These are phyloP conservation scores for Myochromella boudieri DNA, from an alignment of 768 basidiomycete species.

Conservation along the genomic window DNA sequence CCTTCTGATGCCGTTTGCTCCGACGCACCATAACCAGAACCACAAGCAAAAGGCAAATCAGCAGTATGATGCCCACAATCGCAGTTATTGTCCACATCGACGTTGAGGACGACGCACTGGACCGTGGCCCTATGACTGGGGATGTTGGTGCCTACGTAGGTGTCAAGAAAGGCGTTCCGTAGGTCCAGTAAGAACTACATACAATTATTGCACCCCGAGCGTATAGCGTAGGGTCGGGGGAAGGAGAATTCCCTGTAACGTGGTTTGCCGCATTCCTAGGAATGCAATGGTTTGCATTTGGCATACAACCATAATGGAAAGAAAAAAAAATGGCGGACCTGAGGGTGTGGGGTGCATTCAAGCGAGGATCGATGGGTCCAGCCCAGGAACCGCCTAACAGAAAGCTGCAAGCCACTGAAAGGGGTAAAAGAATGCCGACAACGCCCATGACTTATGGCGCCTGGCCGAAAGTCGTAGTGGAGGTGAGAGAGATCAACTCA, in stretches of 20 bases:
- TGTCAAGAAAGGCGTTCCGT: neutral
- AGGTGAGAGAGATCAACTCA: conserved; percentile 18
- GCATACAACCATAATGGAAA: too few species aligned
- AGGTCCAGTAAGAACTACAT: neutral
- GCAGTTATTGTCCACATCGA: conserved; percentile 10
- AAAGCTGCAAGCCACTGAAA: conserved; percentile 13
- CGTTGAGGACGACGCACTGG: neutral
- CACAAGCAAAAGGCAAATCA: neutral
- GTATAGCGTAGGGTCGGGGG: neutral
- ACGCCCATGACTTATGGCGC: conserved; percentile 10
- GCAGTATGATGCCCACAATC: conserved; percentile 6
- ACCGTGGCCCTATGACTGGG: conserved; percentile 3
- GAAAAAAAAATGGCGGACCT: neutral
- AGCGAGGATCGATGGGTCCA: conserved; percentile 8
- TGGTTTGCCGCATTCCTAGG: neutral
- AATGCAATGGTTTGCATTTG: neutral
- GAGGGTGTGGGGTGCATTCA: neutral
- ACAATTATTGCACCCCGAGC: neutral
- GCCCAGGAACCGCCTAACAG: conserved; percentile 5
- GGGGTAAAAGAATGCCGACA: neutral
- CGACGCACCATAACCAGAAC: conserved; percentile 1
- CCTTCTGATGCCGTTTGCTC: conserved; percentile 4
- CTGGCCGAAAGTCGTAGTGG: conserved; percentile 8
- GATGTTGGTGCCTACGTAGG: neutral
- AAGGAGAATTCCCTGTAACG: neutral